These are phyloP conservation scores for Aspergillus sp. DNA, from an alignment of 2,329 filamentous ascomycete species.

Conservation along the genomic window DNA sequence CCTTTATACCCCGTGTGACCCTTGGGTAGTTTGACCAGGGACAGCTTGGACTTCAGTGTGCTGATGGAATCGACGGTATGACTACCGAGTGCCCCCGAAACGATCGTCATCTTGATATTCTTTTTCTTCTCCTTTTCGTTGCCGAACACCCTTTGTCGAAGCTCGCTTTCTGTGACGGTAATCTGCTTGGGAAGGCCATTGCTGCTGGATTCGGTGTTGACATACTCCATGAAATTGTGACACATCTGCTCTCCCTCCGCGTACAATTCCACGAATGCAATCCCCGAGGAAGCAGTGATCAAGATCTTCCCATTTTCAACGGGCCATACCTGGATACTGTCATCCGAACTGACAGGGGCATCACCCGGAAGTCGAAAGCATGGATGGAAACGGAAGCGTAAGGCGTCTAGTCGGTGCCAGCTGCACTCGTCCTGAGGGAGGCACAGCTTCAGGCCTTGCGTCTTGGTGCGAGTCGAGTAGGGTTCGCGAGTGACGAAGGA, in stretches of 20 bases:
- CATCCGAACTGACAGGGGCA: constrained; percentile 60
- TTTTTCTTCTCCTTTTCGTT: constrained; percentile 65
- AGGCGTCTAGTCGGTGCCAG: constrained; percentile 85
- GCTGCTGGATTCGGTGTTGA: constrained; percentile 57
- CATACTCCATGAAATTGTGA: constrained; percentile 76
- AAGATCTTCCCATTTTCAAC: constrained; percentile 74
- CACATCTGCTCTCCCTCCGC: constrained; percentile 78
- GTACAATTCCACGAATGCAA: constrained; percentile 82
- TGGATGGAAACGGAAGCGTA: constrained; percentile 87
- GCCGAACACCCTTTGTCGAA: constrained; percentile 69
- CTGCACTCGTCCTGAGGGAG: constrained; percentile 76
- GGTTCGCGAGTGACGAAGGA: constrained; percentile 79
- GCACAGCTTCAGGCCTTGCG: constrained; percentile 71
- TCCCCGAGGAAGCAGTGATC: constrained; percentile 74
- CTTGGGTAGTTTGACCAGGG: constrained; percentile 71
- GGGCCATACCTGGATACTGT: constrained; percentile 80
- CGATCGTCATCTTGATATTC: constrained; percentile 66
- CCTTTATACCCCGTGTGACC: constrained; percentile 73
- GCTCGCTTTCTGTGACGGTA: constrained; percentile 68
- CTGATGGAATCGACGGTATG: constrained; percentile 76
- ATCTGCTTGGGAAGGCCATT: constrained; percentile 67
- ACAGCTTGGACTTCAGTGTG: constrained; percentile 67
- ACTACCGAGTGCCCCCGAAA: constrained; percentile 71
- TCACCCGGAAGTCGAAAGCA: constrained; percentile 85
- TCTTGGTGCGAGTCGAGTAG: constrained; percentile 82